Evolutionary conservation across 164 flowering plant species (phyloP), one percentile per base, ranked within the genome.

Genomic region (Sedum album): DNA sequence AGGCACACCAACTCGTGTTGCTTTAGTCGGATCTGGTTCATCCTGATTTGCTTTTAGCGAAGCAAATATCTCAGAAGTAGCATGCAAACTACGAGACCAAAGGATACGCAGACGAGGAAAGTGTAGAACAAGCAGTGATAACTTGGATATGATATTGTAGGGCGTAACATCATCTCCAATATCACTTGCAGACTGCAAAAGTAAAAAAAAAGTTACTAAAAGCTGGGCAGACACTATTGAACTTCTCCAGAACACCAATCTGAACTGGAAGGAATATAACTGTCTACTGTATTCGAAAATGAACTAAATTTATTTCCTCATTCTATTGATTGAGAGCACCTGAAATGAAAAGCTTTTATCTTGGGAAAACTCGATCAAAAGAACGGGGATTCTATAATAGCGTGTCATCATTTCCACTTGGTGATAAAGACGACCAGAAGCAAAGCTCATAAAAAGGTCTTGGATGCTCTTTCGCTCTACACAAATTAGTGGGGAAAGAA

Each of bases 331-430:
- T 35, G 9, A 65, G 67, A 30, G 15, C 78, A 95, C 99, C 99
- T 86, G 99, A 83, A 95, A 95, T 38, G 99, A 95, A 75, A 95
- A 95, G 82, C 94, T 89, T 77, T 90, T 95, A 73, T 95, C 99
- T 74, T 90, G 97, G 44, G 97, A 90, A 73, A 95, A 95, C 85
- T 95, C 99, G 35, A 95, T 95, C 36, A 92, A 82, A 72, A 95
- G 94, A 76, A 95, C 97, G 9, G 99, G 99, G 66, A 87, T 86
- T 60, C 83, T 78, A 60, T 95, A 95, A 67, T 92, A 92, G 26
- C 97, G 97, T 6, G 76, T 80, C 99, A 95, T 95, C 28, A 76
- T 89, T 70, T 90, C 99, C 67, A 83, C 97, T 78, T 95, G 99
- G 82, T 88, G 77, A 78, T 82, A 95, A 66, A 95, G 89, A 36